Evolutionary conservation across 148 eudicot genomes (phyloP), one percentile per base, ranked within the genome.

Genomic region (Agrostemma githago): DNA sequence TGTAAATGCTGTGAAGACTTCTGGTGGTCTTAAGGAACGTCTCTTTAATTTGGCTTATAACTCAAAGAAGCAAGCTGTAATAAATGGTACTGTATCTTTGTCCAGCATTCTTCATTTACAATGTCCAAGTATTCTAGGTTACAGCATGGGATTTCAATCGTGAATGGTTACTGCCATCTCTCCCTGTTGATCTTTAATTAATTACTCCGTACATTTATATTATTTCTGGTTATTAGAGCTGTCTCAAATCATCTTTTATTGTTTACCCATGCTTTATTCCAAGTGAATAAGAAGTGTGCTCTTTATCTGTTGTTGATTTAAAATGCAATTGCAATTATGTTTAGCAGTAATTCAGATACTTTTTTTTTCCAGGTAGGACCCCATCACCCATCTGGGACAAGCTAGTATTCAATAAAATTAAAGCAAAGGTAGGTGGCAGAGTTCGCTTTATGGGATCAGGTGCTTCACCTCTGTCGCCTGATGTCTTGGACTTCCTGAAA

Each of bases 401-500:
- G 73, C 85, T 93, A 82, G 98, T 93, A 15, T 93, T 93, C 78
- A 93, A 93, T 77, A 93, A 93, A 85, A 91, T 93, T 80, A 93
- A 89, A 81, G 97, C 88, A 56, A 93, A 85, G 85, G 88, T 93
- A 62, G 98, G 98, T 61, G 98, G 98, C 71, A 84, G 98, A 78
- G 92, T 93, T 73, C 97, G 98, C 69, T 79, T 86, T 71, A 79
- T 93, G 92, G 80, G 86, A 42, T 93, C 98, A 71, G 98, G 96
- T 70, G 98, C 98, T 85, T 93, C 98, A 73, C 98, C 98, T 60
- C 78, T 93, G 80, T 93, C 98, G 9, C 84, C 97, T 70, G 98
- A 93, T 82, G 88, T 91, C 79, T 76, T 93, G 92, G 96, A 89
- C 71, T 93, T 91, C 75, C 74, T 93, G 74, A 90, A 84, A 77